Evolutionary conservation across 2,329 filamentous ascomycete genomes (phyloP), one percentile per base, ranked within the genome.

Genomic region (Phaeosphaeriaceae sp.): DNA sequence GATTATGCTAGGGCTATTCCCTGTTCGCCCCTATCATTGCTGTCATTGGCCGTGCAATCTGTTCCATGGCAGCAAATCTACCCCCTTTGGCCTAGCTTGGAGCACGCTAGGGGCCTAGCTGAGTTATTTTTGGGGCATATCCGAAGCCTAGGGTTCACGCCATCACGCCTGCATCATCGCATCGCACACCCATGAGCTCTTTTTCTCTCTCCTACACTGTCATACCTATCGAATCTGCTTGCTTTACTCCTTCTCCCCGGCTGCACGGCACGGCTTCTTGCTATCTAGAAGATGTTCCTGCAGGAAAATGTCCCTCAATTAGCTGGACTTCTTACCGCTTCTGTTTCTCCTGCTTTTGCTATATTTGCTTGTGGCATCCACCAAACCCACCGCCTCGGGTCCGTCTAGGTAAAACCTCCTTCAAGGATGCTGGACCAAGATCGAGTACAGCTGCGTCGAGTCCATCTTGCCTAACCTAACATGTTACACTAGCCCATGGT

Each of bases 61-160:
- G 36, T 20, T 42, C 36, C 40, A 21, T 34, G 12, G 11, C 28
- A 13, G 26, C 47, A 53, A 58, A 41, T 54, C 15, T 16, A 2
- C 37, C 26, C 16, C 7, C 36, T 42, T 17, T 23, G 21, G 40
- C 51, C 51, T 54, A 51, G 52, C 49, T 38, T 28, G 26, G 11
- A n/a, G 13, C n/a, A 42, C 32, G 37, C 33, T 6, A 11, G 46
- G n/a, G 36, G 52, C 50, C 58, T 46, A 60, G 50, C 49, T 46
- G 47, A 53, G 61, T 58, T 68, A 68, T 66, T 68, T 68, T 66
- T 40, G 61, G 61, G 66, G 64, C 57, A 60, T 61, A 59, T 63
- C 52, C 46, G 40, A n/a, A n/a, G 28, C 33, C 54, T 18, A 35
- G 45, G 56, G 46, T 51, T 35, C 20, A 32, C 11, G 26, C 37